Evolutionary conservation across 768 basidiomycete species (phyloP), one percentile per base, ranked within the genome.

Genomic region (Glaciozyma antarctica): DNA sequence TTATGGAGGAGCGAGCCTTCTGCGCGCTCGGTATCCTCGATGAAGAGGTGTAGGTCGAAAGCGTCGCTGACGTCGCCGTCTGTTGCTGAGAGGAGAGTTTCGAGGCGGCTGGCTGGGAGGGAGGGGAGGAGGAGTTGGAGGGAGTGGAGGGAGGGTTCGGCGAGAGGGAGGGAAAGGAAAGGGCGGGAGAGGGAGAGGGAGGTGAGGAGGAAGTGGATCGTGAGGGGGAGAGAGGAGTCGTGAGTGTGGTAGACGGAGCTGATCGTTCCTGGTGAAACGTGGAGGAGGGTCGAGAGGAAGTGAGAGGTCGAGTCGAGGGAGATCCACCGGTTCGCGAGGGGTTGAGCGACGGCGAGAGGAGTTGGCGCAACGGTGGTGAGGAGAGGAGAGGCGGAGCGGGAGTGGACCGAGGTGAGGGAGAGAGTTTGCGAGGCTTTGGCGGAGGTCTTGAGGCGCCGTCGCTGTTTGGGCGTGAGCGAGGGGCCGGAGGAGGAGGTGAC

Each of bases 61-160:
- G 71, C 67, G 54, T 71, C 64, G 26, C 61, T 59, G n/a, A 69
- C n/a, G 43, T 72, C 65, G 1, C 71, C 73, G 26, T 65, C 60
- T 4, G 69, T 69, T 1, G 38, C 38, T 15, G 38, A 41, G 13
- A 41, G 38, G 38, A 51, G 13, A 24, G n/a, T n/a, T 24, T 51
- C 49, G 21, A 15, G 3, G 22, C 49, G 49, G 49, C 4, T 24
- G 19, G 13, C 1, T 9, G 47, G 12, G 21, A 24, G 47, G 47
- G 21, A 48, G 47, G 47, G 47, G 10, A 24, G 19, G 47, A 48
- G 47, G n/a, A 24, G 47, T 7, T 41, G 22, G 43, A 22, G 56
- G 7, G 22, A 6, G 26, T n/a, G 30, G 61, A 56, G 28, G 58
- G 61, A 30, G 28, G 43, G n/a, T 21, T 41, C 38, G 8, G 38